Evolutionary conservation across 192 early-diverging fungal genomes (phyloP), one percentile per base, ranked within the genome.

Genomic region (Umbelopsis sp.): DNA sequence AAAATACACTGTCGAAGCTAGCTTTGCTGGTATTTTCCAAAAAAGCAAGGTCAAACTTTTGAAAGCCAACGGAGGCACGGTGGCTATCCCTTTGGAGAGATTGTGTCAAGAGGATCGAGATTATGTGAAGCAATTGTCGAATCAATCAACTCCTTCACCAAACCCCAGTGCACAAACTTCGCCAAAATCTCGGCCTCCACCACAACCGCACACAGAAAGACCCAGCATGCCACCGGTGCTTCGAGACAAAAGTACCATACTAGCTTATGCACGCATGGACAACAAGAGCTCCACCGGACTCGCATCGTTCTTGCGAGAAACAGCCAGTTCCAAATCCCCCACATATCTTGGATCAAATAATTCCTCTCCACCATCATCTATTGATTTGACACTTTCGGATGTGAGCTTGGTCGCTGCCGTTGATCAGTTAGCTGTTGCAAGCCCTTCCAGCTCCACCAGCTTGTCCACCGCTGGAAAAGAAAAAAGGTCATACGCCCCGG

Each of bases 31-130:
- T 16, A 27, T 55, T 8, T 70, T 70, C 44, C 68, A 70, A 49
- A 70, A 70, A 41, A 48, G 11, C 13, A 70, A 70, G 37, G 49
- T 70, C 27, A 70, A 70, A 20, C 52, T 70, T 20, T 35, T 49
- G n/a, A 70, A 70, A 45, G 10, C 44, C 2, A 30, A 37, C n/a
- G 68, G 68, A 22, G 68, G 33, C 30, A 45, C 44, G 1, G 51
- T 70, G 5, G 68, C 68, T n/a, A 12, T 70, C 8, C 51, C 68
- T 8, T 33, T 70, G 25, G 37, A 52, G 8, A 25, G 44, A 22
- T 21, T 70, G 10, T 70, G 33, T 20, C 25, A 21, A 53, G 49
- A 58, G 15, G 68, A 61, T 61, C 55, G 33, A 13, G 25, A 61
- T 37, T 61, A 61, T 18, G 55, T 61, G 18, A 22, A 25, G 18